Percentiles rank a stretch among this genome's conserved stretches.
These are phyloP conservation scores for Backusella australiensis DNA, from an alignment of 192 early-diverging fungal genomes.

Conservation along the genomic window DNA sequence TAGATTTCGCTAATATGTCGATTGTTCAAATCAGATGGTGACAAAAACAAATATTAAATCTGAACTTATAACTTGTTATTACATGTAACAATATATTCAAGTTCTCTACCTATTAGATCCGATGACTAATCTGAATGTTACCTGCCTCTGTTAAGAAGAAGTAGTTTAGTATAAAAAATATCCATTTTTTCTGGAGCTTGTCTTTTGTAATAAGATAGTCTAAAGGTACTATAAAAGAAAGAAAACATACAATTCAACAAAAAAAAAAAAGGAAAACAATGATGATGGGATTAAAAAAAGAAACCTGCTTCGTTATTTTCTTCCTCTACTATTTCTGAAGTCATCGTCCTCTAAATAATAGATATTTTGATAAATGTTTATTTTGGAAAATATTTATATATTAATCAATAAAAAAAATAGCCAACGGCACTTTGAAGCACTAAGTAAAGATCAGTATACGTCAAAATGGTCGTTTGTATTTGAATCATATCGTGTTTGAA, in stretches of 20 bases:
- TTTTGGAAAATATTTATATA: neutral
- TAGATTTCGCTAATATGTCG: neutral
- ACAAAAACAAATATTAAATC: neutral
- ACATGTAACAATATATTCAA: neutral
- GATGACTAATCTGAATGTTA: neutral
- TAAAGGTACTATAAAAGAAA: neutral
- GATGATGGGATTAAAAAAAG: neutral
- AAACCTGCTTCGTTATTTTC: neutral
- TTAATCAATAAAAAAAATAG: neutral
- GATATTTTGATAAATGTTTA: neutral
- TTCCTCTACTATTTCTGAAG: neutral
- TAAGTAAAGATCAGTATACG: neutral
- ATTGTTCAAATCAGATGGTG: neutral
- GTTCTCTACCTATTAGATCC: constrained; percentile 1
- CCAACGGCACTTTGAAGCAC: neutral
- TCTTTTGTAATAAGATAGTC: neutral
- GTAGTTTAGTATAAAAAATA: neutral
- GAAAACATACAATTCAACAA: neutral
- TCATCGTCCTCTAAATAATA: neutral
- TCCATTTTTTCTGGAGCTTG: neutral
- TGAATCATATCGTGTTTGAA: neutral
- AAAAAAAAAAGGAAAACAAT: neutral
- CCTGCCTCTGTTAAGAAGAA: neutral
- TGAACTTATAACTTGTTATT: neutral
- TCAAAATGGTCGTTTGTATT: neutral